Evolutionary conservation across 2,329 filamentous ascomycete species (phyloP).

Genomic region (Leptosphaerulina australis): DNA sequence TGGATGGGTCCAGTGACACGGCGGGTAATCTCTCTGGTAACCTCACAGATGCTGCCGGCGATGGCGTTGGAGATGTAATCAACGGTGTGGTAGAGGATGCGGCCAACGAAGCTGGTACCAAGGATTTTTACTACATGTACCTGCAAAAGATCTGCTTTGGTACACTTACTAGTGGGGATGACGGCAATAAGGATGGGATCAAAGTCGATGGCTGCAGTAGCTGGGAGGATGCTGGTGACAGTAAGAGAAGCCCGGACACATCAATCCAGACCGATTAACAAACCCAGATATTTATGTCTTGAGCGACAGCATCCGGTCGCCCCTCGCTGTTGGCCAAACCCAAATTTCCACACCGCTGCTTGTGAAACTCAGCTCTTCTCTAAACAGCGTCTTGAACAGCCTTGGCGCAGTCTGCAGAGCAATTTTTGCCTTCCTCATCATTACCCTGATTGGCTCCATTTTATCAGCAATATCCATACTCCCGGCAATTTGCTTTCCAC

Average conservation of each 20-base stretch:
- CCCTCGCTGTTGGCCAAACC: constrained; percentile 22
- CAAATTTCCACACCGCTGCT: constrained; percentile 26
- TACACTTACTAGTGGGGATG: neutral
- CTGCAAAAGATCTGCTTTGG: constrained; percentile 19
- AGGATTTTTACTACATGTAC: constrained; percentile 25
- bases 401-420: constrained; percentile 14
- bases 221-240: constrained; percentile 14
- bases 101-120: constrained; percentile 10
- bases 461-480: constrained; percentile 19
- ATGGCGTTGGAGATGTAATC: constrained; percentile 17
- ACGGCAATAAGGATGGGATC: neutral
- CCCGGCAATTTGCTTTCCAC: constrained; percentile 29
- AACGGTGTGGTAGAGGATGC: constrained; percentile 18
- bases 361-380: constrained; percentile 12
- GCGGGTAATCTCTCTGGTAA: constrained; percentile 15
- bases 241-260: neutral
- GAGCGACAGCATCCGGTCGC: constrained; percentile 15
- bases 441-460: constrained; percentile 21
- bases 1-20: constrained; percentile 3
- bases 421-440: constrained; percentile 27
- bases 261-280: neutral
- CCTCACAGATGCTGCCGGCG: constrained; percentile 19
- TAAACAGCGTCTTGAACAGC: constrained; percentile 6
- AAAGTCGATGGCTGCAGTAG: constrained; percentile 17
- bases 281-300: constrained; percentile 13